Base-by-base conservation (phyloP, 306 rosid genomes). In the Senna siamea region DNA sequence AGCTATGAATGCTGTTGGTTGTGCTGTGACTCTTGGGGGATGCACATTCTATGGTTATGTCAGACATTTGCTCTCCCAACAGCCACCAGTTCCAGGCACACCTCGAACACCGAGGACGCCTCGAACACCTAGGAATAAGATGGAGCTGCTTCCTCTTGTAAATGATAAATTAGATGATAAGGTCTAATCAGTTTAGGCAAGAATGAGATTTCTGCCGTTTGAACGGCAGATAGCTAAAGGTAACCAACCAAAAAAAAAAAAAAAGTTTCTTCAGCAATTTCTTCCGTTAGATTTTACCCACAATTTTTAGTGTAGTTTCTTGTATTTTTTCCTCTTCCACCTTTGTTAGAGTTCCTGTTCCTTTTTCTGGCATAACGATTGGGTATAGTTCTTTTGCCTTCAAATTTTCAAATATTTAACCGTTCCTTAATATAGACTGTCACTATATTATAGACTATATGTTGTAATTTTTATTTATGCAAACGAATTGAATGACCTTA, bases 1-100 rank as follows among this genome's bases (percentile, higher is more conserved):
- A 14, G 70, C 74, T 22, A 15, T 91, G 70, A 94, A 94, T 52
- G 89, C 87, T 0, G 84, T 89, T 72, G 98, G 98, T 48, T 94
- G 98, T 81, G 97, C 74, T 15, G 69, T 94, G 46, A 94, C 98
- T 17, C 97, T 94, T 56, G 77, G 88, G 79, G 98, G 98, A 53
- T 94, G 97, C 75, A 89, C 94, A 74, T 94, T 94, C 88, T 94
- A 94, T 40, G 98, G 98, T 11, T 94, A 91, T 71, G 90, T 91
- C 32, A 88, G 98, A 77, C 91, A 91, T 80, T 52, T 73, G 78
- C 79, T 94, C 76, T 87, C 98, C 40, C 97, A 94, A 80, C 97
- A 94, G 82, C 87, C 82, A n/a, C 73, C 86, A 41, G 65, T 78
- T 47, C 83, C 83, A 0, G 95, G 92, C 81, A 89, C 96, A 18